These are phyloP conservation scores for Mycena kentingensis DNA, from an alignment of 768 basidiomycete species.

Conservation along the genomic window DNA sequence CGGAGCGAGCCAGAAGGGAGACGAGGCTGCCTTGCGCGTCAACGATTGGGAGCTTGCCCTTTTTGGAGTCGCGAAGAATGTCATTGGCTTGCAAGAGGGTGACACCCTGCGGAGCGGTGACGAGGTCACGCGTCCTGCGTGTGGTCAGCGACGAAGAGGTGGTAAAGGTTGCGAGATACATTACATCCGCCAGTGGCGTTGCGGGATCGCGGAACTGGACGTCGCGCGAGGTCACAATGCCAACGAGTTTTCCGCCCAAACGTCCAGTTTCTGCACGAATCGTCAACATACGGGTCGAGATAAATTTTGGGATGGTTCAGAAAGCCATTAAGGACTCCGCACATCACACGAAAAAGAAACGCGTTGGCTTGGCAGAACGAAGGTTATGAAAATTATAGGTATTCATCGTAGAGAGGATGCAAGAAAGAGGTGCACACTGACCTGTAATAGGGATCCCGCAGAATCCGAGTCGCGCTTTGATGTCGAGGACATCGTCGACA, in stretches of 20 bases:
- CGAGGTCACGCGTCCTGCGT: slow-evolving; percentile 69
- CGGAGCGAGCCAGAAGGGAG: slow-evolving; percentile 92
- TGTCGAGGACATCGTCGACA: slow-evolving; percentile 89
- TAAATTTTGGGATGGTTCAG: slow-evolving; percentile 18
- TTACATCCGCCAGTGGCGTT: slow-evolving; percentile 74
- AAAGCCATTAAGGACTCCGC: slow-evolving; percentile 57
- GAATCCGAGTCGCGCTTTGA: slow-evolving; percentile 91
- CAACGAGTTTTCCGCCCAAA: slow-evolving; percentile 89
- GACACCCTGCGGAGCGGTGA: slow-evolving; percentile 86
- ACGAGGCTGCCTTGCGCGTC: slow-evolving; percentile 65
- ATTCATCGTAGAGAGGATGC: slow-evolving; percentile 49
- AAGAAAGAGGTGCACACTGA: slow-evolving; percentile 45
- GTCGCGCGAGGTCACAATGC: slow-evolving; percentile 95
- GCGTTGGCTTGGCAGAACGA: slow-evolving; percentile 90
- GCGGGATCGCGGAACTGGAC: slow-evolving; percentile 83
- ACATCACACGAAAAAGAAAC: slow-evolving; percentile 63
- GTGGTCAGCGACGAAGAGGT: not conserved
- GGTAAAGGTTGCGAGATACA: slow-evolving; percentile 31
- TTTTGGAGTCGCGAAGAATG: slow-evolving; percentile 94
- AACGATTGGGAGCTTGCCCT: slow-evolving; percentile 93
- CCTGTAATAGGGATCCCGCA: slow-evolving; percentile 98
- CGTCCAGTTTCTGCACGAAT: slow-evolving; percentile 70
- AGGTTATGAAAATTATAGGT: slow-evolving; percentile 58
- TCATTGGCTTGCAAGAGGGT: slow-evolving; percentile 90
- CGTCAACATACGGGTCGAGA: slow-evolving; percentile 23